These are phyloP conservation scores for Pisolithus albus DNA, from an alignment of 768 basidiomycete genomes.

Conservation along the genomic window DNA sequence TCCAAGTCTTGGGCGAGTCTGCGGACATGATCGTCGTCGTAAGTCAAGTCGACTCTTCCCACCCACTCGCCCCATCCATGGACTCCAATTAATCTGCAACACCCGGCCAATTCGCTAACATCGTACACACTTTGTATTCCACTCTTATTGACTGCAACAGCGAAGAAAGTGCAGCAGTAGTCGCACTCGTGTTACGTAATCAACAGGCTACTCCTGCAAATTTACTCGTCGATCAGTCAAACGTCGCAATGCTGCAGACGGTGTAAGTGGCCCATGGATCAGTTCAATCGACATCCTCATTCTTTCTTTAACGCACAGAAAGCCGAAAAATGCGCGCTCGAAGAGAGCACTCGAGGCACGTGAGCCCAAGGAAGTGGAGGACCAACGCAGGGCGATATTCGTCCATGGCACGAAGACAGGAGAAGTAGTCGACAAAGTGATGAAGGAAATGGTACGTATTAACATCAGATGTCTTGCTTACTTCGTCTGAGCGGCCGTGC, in stretches of 20 bases:
- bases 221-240: too few relatives aligned
- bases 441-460: constrained; percentile 78
- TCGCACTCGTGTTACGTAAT: too few relatives aligned
- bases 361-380: constrained; percentile 86
- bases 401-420: constrained; percentile 85
- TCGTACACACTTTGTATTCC: too few relatives aligned
- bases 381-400: constrained; percentile 81
- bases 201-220: too few relatives aligned
- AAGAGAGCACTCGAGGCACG: constrained; percentile 85
- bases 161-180: too few relatives aligned
- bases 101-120: too few relatives aligned
- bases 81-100: too few relatives aligned
- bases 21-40: background rate
- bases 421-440: constrained; percentile 68
- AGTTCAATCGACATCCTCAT: background rate
- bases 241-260: constrained; percentile 19
- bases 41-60: too few relatives aligned
- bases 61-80: too few relatives aligned
- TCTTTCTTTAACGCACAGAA: constrained; percentile 35
- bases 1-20: too few relatives aligned
- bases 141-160: too few relatives aligned
- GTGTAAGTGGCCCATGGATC: constrained; percentile 17
- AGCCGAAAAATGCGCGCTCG: constrained; percentile 93
- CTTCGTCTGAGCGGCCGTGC: background rate
- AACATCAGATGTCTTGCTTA: background rate